Percentiles rank a stretch among this genome's conserved stretches.
Evolutionary conservation across 768 basidiomycete species (phyloP).

Genomic region (Serpula lacrymans): DNA sequence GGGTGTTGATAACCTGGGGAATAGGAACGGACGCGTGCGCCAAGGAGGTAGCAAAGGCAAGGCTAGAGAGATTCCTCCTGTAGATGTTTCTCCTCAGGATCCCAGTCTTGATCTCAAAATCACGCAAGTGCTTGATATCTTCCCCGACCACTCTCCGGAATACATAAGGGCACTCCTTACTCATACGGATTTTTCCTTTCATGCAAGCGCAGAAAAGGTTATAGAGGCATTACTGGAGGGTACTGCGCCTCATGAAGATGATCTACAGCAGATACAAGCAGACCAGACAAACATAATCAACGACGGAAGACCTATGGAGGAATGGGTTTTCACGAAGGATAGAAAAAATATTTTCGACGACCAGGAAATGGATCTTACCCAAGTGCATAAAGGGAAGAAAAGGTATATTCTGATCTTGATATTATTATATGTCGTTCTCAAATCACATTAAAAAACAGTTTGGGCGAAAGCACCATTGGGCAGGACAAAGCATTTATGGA

Average conservation of each 20-base stretch:
- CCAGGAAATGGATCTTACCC: constrained; percentile 60
- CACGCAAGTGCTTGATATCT: constrained; percentile 70
- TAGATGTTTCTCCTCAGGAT: constrained; percentile 21
- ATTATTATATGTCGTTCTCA: neutral
- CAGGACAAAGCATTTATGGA: constrained; percentile 61
- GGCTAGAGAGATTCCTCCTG: constrained; percentile 27
- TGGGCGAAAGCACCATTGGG: constrained; percentile 42
- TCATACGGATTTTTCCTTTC: constrained; percentile 44
- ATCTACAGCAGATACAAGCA: constrained; percentile 18
- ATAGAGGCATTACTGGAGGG: constrained; percentile 76
- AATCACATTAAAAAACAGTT: constrained; percentile 32
- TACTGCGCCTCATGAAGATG: constrained; percentile 46
- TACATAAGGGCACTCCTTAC: constrained; percentile 60
- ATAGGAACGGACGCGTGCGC: constrained; percentile 15
- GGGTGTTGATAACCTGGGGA: constrained; percentile 35
- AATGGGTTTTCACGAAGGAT: constrained; percentile 1
- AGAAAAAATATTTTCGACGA: constrained; percentile 76
- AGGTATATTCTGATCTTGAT: constrained; percentile 33
- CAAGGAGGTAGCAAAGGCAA: constrained; percentile 40
- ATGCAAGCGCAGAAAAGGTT: constrained; percentile 57
- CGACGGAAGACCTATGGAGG: neutral
- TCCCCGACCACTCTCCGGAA: constrained; percentile 54
- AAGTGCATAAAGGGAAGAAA: constrained; percentile 64
- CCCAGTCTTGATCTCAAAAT: constrained; percentile 54
- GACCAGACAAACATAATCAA: constrained; percentile 11